Evolutionary conservation across 129 eudicot genomes (phyloP).

Genomic region (Arctium lappa): DNA sequence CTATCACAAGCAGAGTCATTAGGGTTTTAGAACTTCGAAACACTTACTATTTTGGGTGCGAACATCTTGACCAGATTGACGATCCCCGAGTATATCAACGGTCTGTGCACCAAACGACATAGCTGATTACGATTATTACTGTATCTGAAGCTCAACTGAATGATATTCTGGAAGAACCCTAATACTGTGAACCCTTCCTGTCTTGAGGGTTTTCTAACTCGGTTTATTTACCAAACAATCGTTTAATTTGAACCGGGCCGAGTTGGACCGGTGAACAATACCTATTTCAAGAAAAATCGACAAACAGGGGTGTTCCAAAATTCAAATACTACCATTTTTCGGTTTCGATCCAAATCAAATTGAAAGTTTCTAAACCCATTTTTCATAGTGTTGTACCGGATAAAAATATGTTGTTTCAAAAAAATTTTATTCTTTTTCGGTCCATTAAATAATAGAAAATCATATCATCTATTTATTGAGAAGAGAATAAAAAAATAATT

Average conservation of each 20-base stretch:
- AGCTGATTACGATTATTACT: conserved; percentile 12
- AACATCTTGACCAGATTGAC: conserved; percentile 97
- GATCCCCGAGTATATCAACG: conserved; percentile 88
- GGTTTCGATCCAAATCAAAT: not conserved
- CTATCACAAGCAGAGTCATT: not conserved
- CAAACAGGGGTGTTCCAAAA: too few species aligned
- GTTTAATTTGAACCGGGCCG: conserved; percentile 6
- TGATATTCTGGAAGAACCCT: conserved; percentile 25
- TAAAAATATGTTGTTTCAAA: too few species aligned
- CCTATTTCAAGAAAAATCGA: not conserved
- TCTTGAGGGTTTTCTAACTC: conserved; percentile 19
- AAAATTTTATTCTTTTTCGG: too few species aligned
- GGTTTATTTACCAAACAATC: conserved; percentile 11
- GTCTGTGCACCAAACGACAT: conserved; percentile 54
- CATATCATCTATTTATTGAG: too few species aligned
- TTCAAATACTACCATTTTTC: too few species aligned
- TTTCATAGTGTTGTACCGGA: too few species aligned
- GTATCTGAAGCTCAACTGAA: not conserved
- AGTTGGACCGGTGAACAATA: not conserved
- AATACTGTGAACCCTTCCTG: conserved; percentile 6
- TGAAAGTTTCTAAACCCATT: too few species aligned
- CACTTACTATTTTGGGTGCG: conserved; percentile 82
- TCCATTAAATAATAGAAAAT: too few species aligned
- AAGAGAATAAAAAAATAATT: too few species aligned
- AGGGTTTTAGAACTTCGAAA: conserved; percentile 25